phyloP scores from a whole-genome alignment of 768 basidiomycete genomes.

The Pholiota microspora region DNA sequence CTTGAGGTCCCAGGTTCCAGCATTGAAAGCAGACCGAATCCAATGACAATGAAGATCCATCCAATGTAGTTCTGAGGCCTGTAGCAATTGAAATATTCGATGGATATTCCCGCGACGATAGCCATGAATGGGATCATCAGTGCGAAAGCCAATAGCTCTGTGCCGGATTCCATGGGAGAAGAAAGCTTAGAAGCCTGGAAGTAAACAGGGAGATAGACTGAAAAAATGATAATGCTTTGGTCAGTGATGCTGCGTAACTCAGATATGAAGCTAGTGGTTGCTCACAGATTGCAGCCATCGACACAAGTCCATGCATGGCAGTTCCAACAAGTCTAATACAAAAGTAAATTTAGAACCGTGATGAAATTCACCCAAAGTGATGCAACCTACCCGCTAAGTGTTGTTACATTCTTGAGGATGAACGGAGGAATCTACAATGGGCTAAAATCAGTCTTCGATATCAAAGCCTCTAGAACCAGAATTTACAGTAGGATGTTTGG shows the following conservation, averaged over 20 bases:
- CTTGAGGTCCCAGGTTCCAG: neutral
- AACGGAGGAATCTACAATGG: constrained; percentile 1
- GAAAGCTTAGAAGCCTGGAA: constrained; percentile 1
- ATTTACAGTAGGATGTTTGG: constrained; percentile 6
- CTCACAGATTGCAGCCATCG: constrained; percentile 4
- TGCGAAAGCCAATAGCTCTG: constrained; percentile 1
- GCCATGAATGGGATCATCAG: constrained; percentile 1
- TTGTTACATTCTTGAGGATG: constrained; percentile 1
- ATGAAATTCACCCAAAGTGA: neutral
- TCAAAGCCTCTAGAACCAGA: neutral
- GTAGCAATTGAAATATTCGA: neutral
- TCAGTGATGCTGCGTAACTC: too few species aligned
- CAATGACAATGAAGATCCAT: constrained; percentile 7
- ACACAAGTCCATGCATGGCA: constrained; percentile 1
- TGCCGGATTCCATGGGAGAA: constrained; percentile 1
- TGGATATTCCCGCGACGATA: constrained; percentile 3
- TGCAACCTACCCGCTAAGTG: constrained; percentile 3
- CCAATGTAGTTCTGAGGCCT: constrained; percentile 3
- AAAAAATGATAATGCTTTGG: too few species aligned
- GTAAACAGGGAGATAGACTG: constrained; percentile 8
- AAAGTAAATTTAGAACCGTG: neutral
- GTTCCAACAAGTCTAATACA: neutral
- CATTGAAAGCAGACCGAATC: constrained; percentile 1
- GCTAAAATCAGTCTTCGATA: neutral
- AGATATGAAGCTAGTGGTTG: too few species aligned